Base-by-base conservation (phyloP, 2,329 filamentous ascomycete genomes). In the Diaporthe citriasiana region DNA sequence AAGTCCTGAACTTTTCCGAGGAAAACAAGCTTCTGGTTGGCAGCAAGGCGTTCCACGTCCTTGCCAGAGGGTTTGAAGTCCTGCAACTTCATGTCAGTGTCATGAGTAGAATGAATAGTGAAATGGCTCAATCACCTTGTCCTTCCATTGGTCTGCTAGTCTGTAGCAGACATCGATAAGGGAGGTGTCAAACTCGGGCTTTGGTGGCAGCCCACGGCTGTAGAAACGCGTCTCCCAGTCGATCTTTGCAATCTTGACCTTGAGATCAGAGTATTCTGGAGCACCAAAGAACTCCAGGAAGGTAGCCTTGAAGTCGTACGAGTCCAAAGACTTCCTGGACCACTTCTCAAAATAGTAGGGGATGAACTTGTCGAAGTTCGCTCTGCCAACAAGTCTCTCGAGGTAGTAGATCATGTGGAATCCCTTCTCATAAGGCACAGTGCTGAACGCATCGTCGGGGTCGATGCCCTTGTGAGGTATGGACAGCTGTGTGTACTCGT, bases 321-420 rank as follows among this genome's bases (percentile, higher is more conserved):
- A 97, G 83, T 98, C 95, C 10, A 99, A 89, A 2, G 95, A 98
- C 83, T 95, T 96, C 80, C 90, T 90, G 73, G 93, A 92, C 90
- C 93, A 98, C 51, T 90, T 94, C 40, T 89, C 91, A 82, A 98
- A 98, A 86, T 98, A 98, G 83, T 98, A 92, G 22, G 95, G 95
- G 80, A 98, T 98, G 84, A 98, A 99, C 78, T 92, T 93, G 87
- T 98, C 94, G 85, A 97, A 99, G 81, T 93, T 93, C n/a, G 93
- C 88, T 75, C 94, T 93, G 47, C 95, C 94, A 5, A 98, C 89
- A 1, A 98, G 86, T 60, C 93, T 93, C 80, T 99, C 97, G 19
- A 99, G 91, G 79, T 95, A 92, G 83, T 95, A 98, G 59, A 99
- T 88, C 83, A 98, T 97, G 80, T 94, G 94, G 84, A 98, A 98